Percentiles rank a stretch among this genome's conserved stretches.
Conservation (phyloP, 2,329 filamentous ascomycete species). For the Nannizzia gypsea region DNA sequence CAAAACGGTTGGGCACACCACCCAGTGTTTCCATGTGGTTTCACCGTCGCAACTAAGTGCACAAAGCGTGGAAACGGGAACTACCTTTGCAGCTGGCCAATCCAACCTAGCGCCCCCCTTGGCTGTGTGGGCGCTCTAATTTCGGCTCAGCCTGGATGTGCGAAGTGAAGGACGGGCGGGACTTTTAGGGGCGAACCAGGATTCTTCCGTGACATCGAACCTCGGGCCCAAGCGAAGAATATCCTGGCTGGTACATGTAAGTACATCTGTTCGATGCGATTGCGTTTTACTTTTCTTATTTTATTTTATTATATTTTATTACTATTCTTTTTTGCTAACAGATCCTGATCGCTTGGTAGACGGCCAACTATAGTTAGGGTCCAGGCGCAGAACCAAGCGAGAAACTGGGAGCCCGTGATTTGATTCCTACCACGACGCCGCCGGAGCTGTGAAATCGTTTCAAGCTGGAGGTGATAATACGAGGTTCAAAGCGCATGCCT, state of each 20-base stretch:
- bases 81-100: constrained; percentile 3
- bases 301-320: neutral
- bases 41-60: constrained; percentile 1
- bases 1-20: constrained; percentile 4
- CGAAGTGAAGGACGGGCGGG: neutral
- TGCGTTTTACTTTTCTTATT: neutral
- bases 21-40: constrained; percentile 2
- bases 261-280: neutral
- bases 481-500: constrained; percentile 4
- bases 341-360: neutral
- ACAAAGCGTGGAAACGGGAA: constrained; percentile 1
- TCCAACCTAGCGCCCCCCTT: neutral
- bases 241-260: neutral
- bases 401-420: neutral
- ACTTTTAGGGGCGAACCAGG: constrained; percentile 2
- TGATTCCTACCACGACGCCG: neutral
- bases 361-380: neutral
- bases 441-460: neutral
- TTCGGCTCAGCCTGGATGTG: constrained; percentile 3
- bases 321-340: neutral
- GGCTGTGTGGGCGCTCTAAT: constrained; percentile 3
- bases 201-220: constrained; percentile 3
- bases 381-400: constrained; percentile 2
- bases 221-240: constrained; percentile 3
- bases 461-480: neutral